Conservation (phyloP, 1,284 basidiomycete genomes). For the Trichosporon ovoides region DNA sequence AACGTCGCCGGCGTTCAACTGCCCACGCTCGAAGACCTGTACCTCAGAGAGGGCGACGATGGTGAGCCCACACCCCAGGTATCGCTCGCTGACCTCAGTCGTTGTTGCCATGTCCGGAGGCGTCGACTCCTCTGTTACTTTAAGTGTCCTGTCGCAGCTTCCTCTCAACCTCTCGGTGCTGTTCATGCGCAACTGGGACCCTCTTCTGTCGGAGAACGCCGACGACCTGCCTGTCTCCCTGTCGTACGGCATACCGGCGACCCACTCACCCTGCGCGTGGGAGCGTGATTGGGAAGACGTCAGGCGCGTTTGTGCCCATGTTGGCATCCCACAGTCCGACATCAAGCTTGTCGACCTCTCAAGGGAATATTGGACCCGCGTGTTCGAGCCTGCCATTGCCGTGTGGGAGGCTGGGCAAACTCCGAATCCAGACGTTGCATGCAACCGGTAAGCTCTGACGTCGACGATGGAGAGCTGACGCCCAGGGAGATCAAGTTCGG, state of each 20-base stretch:
- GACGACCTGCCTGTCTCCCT: background rate
- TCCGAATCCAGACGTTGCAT: conserved; percentile 92
- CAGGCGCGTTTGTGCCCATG: conserved; percentile 63
- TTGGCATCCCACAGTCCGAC: conserved; percentile 59
- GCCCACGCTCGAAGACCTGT: conserved; percentile 28
- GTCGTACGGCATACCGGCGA: conserved; percentile 52
- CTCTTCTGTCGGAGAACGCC: conserved; percentile 36
- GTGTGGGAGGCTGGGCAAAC: conserved; percentile 72
- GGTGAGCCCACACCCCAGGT: conserved; percentile 43
- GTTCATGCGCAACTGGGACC: conserved; percentile 93
- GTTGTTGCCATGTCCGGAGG: conserved; percentile 93
- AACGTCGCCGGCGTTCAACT: conserved; percentile 10
- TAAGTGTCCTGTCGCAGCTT: conserved; percentile 64
- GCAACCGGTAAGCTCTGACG: conserved; percentile 61
- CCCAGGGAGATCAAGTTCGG: conserved; percentile 89
- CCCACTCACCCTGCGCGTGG: conserved; percentile 84
- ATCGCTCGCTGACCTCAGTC: conserved; percentile 55
- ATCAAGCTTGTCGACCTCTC: conserved; percentile 68
- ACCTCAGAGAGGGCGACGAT: conserved; percentile 54
- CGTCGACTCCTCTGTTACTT: conserved; percentile 85
- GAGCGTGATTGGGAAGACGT: conserved; percentile 93
- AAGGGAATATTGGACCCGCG: conserved; percentile 77
- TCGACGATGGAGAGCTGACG: background rate
- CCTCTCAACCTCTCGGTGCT: conserved; percentile 77
- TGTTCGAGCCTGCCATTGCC: conserved; percentile 75